These are phyloP conservation scores for Phytophthora cryptogea DNA, from an alignment of 352 stramenopile genomes.

Conservation along the genomic window DNA sequence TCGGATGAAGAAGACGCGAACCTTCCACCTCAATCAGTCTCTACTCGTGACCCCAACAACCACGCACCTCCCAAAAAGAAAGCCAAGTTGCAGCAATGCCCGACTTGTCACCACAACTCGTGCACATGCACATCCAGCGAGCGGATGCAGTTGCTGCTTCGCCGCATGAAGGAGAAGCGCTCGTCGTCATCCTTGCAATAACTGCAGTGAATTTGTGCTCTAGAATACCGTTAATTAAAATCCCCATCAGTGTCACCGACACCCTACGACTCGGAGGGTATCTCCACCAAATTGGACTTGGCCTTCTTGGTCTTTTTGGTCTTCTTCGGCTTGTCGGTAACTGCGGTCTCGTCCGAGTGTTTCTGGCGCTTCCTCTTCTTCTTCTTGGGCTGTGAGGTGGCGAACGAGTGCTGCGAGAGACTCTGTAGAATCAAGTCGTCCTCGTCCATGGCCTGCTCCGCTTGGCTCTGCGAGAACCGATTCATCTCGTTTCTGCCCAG, in stretches of 20 bases:
- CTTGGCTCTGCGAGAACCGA: conserved; percentile 57
- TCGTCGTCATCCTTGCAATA: conserved; percentile 37
- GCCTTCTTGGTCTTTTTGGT: conserved; percentile 28
- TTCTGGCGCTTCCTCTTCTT: conserved; percentile 27
- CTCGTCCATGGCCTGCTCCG: conserved; percentile 42
- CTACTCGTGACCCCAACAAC: background rate
- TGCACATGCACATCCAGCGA: conserved; percentile 46
- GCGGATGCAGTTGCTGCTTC: conserved; percentile 50
- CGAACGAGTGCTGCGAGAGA: conserved; percentile 67
- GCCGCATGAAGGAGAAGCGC: conserved; percentile 42
- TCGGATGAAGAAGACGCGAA: conserved; percentile 30
- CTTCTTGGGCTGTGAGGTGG: conserved; percentile 37
- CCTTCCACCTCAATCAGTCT: background rate
- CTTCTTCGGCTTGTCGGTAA: conserved; percentile 4
- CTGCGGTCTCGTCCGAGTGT: conserved; percentile 6
- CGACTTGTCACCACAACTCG: conserved; percentile 32
- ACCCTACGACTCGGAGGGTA: conserved; percentile 12
- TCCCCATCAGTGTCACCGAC: background rate
- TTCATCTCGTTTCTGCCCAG: conserved; percentile 45
- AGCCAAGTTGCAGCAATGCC: conserved; percentile 37
- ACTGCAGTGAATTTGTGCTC: conserved; percentile 7
- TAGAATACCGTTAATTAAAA: conserved; percentile 27
- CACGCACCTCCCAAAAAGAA: conserved; percentile 52
- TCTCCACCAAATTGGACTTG: conserved; percentile 19
- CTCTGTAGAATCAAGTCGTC: conserved; percentile 80